Evolutionary conservation across 768 basidiomycete genomes (phyloP).

Genomic region (Goffeauzyma gilvescens): DNA sequence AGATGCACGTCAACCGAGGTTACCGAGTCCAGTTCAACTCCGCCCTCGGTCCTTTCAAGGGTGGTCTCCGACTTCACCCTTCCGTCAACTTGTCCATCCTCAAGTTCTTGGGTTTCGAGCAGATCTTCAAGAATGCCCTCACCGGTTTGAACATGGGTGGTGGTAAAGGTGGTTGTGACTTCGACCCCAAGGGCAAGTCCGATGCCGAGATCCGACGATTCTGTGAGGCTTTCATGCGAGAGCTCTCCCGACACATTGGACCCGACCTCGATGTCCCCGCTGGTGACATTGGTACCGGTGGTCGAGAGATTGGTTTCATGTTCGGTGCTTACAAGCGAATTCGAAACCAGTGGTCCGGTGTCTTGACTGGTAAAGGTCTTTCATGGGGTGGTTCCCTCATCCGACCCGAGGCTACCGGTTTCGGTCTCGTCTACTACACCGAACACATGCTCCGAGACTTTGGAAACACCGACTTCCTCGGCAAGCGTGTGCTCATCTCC

Average conservation of each 20-base stretch:
- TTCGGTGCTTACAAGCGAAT: constrained; percentile 62
- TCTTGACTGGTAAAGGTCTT: constrained; percentile 54
- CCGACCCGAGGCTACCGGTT: constrained; percentile 55
- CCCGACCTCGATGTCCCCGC: constrained; percentile 54
- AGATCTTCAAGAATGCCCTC: constrained; percentile 62
- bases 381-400: constrained; percentile 56
- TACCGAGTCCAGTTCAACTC: constrained; percentile 63
- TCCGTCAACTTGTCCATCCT: constrained; percentile 64
- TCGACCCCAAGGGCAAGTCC: constrained; percentile 63
- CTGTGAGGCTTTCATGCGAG: constrained; percentile 48
- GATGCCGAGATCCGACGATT: constrained; percentile 56
- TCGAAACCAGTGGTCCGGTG: constrained; percentile 47
- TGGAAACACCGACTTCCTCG: constrained; percentile 40
- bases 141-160: constrained; percentile 61
- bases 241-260: constrained; percentile 55
- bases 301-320: constrained; percentile 55
- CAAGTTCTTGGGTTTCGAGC: constrained; percentile 68
- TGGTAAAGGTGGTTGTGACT: constrained; percentile 61
- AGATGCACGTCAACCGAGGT: constrained; percentile 50
- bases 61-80: constrained; percentile 58
- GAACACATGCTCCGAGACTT: constrained; percentile 47
- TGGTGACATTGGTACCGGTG: constrained; percentile 52
- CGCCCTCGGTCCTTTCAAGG: constrained; percentile 59
- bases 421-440: constrained; percentile 59
- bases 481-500: constrained; percentile 35